Evolutionary conservation across 345 rosid species (phyloP).

Genomic region (Eucalyptus pauciflora): DNA sequence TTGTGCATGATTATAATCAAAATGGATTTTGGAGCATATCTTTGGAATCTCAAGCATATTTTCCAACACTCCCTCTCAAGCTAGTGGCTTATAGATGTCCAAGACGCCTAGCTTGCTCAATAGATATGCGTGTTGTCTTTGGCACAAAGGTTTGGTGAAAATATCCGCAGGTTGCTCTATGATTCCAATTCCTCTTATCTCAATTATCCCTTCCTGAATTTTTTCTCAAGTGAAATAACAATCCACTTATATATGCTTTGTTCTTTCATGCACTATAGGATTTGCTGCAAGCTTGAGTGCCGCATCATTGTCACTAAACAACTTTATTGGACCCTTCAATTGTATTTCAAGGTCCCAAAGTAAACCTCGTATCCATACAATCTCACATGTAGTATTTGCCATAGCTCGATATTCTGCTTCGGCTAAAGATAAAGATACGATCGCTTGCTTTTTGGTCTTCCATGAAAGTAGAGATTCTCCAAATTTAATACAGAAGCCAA

Average conservation of each 20-base stretch:
- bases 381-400: background rate
- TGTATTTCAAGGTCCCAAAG: background rate
- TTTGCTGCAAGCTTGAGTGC: too few species aligned
- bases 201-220: too few species aligned
- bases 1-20: too few species aligned
- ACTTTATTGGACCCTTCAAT: accelerated
- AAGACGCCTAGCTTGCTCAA: too few species aligned
- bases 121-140: background rate
- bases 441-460: background rate
- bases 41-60: too few species aligned
- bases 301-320: too few species aligned
- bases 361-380: background rate
- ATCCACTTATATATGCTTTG: too few species aligned
- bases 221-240: background rate
- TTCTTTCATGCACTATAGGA: too few species aligned
- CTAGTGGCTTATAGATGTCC: too few species aligned
- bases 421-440: background rate
- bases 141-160: background rate
- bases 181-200: background rate
- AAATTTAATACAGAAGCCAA: background rate
- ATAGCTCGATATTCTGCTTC: background rate
- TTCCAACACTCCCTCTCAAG: too few species aligned
- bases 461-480: background rate
- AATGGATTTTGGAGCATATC: too few species aligned
- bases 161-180: background rate